Conservation (phyloP, 306 rosid genomes). For the Dicorynia guianensis region DNA sequence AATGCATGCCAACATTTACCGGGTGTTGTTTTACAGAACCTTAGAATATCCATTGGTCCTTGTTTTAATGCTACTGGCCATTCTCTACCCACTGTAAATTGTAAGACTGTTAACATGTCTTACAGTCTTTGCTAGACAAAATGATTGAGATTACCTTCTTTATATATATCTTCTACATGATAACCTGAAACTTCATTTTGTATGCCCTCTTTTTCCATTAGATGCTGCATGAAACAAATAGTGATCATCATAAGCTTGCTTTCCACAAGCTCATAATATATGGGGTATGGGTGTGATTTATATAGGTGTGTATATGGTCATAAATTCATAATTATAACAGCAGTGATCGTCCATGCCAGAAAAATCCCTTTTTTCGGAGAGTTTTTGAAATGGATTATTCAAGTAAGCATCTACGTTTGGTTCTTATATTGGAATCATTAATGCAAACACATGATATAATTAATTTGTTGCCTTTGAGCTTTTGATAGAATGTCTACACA, state of each 20-base stretch:
- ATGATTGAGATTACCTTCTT: conserved; percentile 59
- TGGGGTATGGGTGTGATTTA: conserved; percentile 2
- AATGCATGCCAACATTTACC: conserved; percentile 21
- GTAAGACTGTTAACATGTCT: not conserved
- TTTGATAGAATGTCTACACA: conserved; percentile 2
- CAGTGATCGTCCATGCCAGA: not conserved
- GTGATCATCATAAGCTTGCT: conserved; percentile 26
- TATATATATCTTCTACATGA: conserved; percentile 45
- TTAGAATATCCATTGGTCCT: conserved; percentile 2
- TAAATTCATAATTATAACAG: conserved; percentile 16
- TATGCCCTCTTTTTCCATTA: conserved; percentile 47
- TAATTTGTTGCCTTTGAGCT: conserved; percentile 21
- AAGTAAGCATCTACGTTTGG: not conserved
- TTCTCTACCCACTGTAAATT: conserved; percentile 21
- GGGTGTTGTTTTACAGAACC: conserved; percentile 24
- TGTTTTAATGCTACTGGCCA: conserved; percentile 33
- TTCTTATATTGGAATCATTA: conserved; percentile 18
- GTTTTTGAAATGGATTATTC: not conserved
- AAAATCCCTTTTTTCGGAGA: not conserved
- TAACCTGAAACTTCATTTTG: conserved; percentile 36
- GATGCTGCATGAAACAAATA: conserved; percentile 57
- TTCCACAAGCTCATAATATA: not conserved
- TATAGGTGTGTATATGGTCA: conserved; percentile 4
- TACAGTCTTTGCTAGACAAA: conserved; percentile 17
- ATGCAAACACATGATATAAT: not conserved